These are phyloP conservation scores for Silene coronaria DNA, from an alignment of 179 eudicot species.

Conservation along the genomic window DNA sequence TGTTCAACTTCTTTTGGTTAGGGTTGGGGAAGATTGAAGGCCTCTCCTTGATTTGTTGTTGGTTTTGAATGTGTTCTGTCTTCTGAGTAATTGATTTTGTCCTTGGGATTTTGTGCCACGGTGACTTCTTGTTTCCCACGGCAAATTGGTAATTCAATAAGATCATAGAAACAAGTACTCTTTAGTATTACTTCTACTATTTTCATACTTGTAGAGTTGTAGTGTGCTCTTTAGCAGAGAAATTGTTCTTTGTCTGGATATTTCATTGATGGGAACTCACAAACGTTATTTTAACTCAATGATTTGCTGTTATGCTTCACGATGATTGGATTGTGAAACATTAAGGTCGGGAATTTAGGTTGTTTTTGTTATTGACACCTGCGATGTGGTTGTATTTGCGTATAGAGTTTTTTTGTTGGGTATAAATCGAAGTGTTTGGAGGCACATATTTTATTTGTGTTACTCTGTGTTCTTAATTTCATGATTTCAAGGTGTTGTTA, in stretches of 20 bases:
- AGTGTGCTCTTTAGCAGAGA: too few species aligned
- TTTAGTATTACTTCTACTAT: too few species aligned
- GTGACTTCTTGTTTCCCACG: neutral
- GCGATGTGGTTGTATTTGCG: neutral
- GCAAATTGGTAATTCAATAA: too few species aligned
- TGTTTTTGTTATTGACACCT: neutral
- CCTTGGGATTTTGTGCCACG: neutral
- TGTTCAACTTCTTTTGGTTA: neutral
- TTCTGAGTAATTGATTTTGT: neutral
- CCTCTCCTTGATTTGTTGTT: neutral
- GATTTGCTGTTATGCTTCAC: neutral
- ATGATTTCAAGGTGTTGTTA: neutral
- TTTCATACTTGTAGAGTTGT: too few species aligned
- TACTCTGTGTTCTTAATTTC: neutral
- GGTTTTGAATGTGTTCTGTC: neutral
- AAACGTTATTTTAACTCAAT: too few species aligned
- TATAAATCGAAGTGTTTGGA: neutral
- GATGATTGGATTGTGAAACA: slow-evolving; percentile 5
- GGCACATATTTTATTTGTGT: neutral
- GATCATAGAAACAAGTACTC: too few species aligned
- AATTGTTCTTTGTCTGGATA: too few species aligned
- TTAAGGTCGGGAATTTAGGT: neutral
- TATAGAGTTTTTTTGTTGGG: neutral
- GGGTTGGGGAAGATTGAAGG: neutral
- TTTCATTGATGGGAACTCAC: too few species aligned